A percentile compares a stretch with the other conserved stretches of the same genome.
Evolutionary conservation across 2,329 filamentous ascomycete genomes (phyloP).

Genomic region (Colletotrichum sublineola): DNA sequence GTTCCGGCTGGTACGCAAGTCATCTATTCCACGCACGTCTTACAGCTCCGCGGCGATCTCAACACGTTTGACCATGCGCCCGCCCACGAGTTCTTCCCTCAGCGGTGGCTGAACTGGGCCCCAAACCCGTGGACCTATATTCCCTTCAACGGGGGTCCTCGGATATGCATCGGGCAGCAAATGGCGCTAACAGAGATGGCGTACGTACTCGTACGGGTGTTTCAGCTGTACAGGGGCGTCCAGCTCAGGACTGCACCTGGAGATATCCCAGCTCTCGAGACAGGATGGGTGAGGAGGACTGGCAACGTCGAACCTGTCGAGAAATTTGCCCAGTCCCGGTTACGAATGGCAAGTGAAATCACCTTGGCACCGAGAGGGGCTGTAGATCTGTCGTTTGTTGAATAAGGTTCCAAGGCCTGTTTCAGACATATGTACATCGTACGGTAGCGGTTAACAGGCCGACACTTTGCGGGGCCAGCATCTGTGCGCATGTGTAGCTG

Average conservation of each 20-base stretch:
- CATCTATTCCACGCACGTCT: constrained; percentile 18
- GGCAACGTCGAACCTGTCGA: neutral
- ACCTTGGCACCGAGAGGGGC: neutral
- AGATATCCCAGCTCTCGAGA: neutral
- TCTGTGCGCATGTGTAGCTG: no score
- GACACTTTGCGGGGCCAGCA: no score
- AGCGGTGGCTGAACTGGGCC: constrained; percentile 55
- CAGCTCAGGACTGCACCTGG: neutral
- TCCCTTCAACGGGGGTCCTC: constrained; percentile 48
- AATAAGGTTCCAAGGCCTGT: neutral
- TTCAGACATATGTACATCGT: no score
- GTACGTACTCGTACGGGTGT: constrained; percentile 47
- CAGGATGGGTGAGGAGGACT: neutral
- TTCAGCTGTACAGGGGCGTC: neutral
- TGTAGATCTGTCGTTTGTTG: neutral
- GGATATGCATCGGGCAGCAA: constrained; percentile 66
- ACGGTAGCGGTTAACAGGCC: no score
- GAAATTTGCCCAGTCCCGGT: neutral
- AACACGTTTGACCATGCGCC: neutral
- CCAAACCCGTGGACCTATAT: constrained; percentile 66
- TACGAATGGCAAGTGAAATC: neutral
- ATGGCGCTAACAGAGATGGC: constrained; percentile 71
- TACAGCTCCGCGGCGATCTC: constrained; percentile 2
- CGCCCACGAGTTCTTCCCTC: neutral
- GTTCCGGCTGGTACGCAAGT: constrained; percentile 45